Evolutionary conservation across 179 eudicot genomes (phyloP), one percentile per base, ranked within the genome.

Genomic region (Beta macrorhiza): DNA sequence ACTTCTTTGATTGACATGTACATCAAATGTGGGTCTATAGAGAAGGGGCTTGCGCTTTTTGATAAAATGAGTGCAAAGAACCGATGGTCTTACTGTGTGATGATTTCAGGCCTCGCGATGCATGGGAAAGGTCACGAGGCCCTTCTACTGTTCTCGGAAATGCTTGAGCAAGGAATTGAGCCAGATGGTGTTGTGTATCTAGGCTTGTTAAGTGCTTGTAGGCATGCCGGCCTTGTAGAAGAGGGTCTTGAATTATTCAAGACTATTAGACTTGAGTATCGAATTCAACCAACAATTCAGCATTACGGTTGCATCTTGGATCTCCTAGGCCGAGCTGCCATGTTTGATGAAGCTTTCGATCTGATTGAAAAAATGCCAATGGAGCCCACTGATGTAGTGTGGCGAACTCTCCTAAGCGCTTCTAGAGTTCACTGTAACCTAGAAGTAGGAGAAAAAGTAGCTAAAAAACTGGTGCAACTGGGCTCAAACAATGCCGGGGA

Each of bases 1-100:
- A 93, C 98, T 70, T 89, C 90, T 72, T 78, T 94, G 77, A 78
- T 93, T 45, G 98, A 94, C 84, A 91, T 94, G 96, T 93, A 91
- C 78, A 74, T 88, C 20, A 90, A 92, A 84, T 90, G 96, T 81
- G 98, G 97, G 59, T 85, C 72, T 78, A 37, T 91, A 17, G 88
- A 88, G 14, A 87, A 88, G 82, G 98, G 93, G 45, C 81, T 82
- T 78, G 79, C 19, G 59, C 56, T 94, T 0, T 94, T 93, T 69
- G 45, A 83, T 29, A 86, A 83, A 57, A 90, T 93, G 94, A 59
- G 72, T 55, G 56, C 74, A 73, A 93, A 88, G 80, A 94, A 91
- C 83, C 80, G 52, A 52, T 83, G 87, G 83, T 86, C 93, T 14
- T 91, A 90, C 75, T 86, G 89, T 83, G 96, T 88, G 7, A 85